A percentile compares a stretch with the other conserved stretches of the same genome.
These are phyloP conservation scores for Tricholoma sp. DNA, from an alignment of 768 basidiomycete species.

Conservation along the genomic window DNA sequence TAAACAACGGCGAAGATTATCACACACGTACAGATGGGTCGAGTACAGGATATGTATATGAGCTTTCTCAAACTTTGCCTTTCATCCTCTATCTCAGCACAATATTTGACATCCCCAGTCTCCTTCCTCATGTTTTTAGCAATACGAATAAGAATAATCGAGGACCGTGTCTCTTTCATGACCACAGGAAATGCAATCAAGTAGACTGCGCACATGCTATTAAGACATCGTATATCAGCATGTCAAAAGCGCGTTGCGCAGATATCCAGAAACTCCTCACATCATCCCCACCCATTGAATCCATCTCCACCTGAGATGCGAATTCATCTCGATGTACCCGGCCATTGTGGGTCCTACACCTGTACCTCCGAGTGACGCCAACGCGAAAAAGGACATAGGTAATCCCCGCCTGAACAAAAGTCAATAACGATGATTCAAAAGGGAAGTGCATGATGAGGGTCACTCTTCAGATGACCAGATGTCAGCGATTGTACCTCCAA, in stretches of 20 bases:
- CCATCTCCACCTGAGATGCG: constrained; percentile 68
- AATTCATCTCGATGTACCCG: constrained; percentile 63
- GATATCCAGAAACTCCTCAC: constrained; percentile 29
- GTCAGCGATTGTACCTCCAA: constrained; percentile 69
- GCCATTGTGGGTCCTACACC: constrained; percentile 61
- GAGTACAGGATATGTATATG: constrained; percentile 65
- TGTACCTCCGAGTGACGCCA: constrained; percentile 54
- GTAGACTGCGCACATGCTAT: constrained; percentile 49
- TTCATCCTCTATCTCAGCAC: constrained; percentile 61
- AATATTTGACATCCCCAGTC: constrained; percentile 59
- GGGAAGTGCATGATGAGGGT: constrained; percentile 11
- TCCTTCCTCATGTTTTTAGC: constrained; percentile 62
- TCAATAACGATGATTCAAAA: background rate
- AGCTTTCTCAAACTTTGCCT: constrained; percentile 47
- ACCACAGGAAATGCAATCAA: constrained; percentile 45
- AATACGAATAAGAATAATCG: constrained; percentile 62
- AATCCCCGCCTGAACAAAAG: constrained; percentile 58
- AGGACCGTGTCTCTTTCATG: constrained; percentile 69
- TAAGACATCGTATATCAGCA: too few relatives aligned
- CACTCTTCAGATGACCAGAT: constrained; percentile 63
- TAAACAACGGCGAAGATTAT: background rate
- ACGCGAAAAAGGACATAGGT: constrained; percentile 72
- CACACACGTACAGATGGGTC: constrained; percentile 58
- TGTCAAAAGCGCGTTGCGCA: background rate
- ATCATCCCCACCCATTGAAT: constrained; percentile 80